Base-by-base conservation (phyloP, 805 yeast genomes). In the Zygotorulaspora florentina region DNA sequence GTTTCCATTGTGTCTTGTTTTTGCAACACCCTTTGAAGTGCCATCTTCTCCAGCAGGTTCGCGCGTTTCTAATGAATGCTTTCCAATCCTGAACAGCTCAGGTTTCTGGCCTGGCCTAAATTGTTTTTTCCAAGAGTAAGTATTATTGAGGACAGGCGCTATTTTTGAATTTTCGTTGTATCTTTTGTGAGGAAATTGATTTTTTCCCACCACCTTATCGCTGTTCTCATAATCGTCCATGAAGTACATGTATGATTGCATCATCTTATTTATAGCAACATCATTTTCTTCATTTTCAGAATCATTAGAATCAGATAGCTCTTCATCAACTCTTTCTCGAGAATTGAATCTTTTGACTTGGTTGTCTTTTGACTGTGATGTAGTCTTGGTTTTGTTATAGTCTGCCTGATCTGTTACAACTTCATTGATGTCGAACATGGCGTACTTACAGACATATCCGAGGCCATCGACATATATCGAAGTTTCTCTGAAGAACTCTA, bases 391-490 rank as follows among this genome's bases (percentile, higher is more conserved):
- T 28, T 51, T 47, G 54, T 65, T 47, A 54, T 63, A 54, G 52
- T 66, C 49, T 18, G 43, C 54, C 11, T 52, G 46, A 3, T 39
- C 15, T 3, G 44, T 51, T 2, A 39, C 45, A 23, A 51, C 46
- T 74, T 67, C 74, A 51, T 70, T 70, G 49, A 49, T 39, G 54
- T 87, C 84, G 67, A 93, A 93, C 82, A 87, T 87, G 2, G 98
- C 98, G 73, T 83, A 88, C 26, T 87, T 83, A 61, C 98, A 91
- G 31, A 93, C 96, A 59, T 90, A 85, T 0, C 99, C 99, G 34
- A 93, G 70, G 0, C 96, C 98, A 68, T 90, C 97, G 39, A 90
- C 87, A 62, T 91, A 93, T 10, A 89, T 82, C 10, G 96, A 82
- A 54, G 79, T 84, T 48, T 91, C 97, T 45, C 98, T 70, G 64